phyloP scores from a whole-genome alignment of 2,329 filamentous ascomycete genomes.

The Colletotrichum cuscutae region DNA sequence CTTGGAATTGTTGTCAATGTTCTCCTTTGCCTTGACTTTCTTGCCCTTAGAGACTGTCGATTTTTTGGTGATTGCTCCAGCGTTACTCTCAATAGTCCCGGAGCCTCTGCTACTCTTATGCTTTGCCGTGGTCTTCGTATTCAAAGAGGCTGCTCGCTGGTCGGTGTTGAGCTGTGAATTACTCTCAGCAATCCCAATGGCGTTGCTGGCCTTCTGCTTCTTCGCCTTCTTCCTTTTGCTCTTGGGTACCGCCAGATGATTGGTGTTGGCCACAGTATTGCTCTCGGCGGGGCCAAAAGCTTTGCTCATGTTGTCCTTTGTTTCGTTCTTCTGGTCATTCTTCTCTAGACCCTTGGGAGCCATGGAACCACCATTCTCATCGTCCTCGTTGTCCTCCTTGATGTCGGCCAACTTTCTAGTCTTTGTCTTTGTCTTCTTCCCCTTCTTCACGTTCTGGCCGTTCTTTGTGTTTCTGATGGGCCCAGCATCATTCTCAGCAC shows the following conservation, averaged over 20 bases:
- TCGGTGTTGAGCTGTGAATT: neutral
- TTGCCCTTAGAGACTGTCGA: too few relatives aligned
- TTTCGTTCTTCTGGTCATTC: too few relatives aligned
- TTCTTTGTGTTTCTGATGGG: neutral
- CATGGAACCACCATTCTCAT: too few relatives aligned
- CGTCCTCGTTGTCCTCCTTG: neutral
- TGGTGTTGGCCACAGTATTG: too few relatives aligned
- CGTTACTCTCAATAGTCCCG: too few relatives aligned
- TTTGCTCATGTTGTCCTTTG: too few relatives aligned
- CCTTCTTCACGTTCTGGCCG: neutral
- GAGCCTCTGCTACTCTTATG: too few relatives aligned
- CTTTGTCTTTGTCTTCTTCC: neutral
- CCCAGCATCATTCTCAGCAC: too few relatives aligned
- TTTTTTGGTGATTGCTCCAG: neutral
- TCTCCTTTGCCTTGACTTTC: neutral
- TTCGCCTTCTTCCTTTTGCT: neutral
- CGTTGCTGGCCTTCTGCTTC: neutral
- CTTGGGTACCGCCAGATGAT: neutral
- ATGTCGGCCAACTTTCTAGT: neutral
- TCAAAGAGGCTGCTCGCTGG: neutral
- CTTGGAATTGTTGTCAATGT: neutral
- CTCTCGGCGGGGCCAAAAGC: too few relatives aligned
- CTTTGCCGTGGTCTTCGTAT: neutral
- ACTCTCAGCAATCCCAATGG: neutral
- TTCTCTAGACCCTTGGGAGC: too few relatives aligned